A percentile compares a stretch with the other conserved stretches of the same genome.
Conservation (phyloP, 2,329 filamentous ascomycete species). For the Fusarium praegraminearum region DNA sequence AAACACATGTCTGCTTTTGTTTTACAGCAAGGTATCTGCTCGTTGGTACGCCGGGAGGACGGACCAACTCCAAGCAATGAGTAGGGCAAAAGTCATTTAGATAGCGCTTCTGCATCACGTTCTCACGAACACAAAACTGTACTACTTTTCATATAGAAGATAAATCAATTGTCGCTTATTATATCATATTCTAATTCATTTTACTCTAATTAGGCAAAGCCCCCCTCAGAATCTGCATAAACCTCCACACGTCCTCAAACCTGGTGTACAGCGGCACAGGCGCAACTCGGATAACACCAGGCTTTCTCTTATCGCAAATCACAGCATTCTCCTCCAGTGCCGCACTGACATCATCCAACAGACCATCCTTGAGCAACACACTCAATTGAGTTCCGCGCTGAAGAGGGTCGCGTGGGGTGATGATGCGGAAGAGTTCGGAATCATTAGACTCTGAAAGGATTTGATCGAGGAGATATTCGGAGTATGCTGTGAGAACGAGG, state of each 20-base stretch:
- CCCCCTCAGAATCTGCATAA: slow-evolving; percentile 57
- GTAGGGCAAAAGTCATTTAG: background rate
- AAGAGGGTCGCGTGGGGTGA: slow-evolving; percentile 76
- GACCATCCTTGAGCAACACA: slow-evolving; percentile 73
- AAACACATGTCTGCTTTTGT: background rate
- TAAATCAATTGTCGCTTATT: slow-evolving; percentile 8
- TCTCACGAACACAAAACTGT: background rate
- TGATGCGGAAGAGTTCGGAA: slow-evolving; percentile 64
- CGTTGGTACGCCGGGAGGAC: no score
- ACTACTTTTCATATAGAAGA: background rate
- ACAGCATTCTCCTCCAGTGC: slow-evolving; percentile 76
- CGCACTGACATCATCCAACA: slow-evolving; percentile 76
- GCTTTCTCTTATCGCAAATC: slow-evolving; percentile 85
- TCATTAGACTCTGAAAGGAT: slow-evolving; percentile 53
- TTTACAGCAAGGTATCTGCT: background rate
- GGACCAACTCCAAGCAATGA: no score
- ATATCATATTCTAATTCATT: slow-evolving; percentile 1
- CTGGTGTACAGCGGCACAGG: slow-evolving; percentile 87
- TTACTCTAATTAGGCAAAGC: slow-evolving; percentile 47
- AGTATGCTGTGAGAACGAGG: slow-evolving; percentile 78
- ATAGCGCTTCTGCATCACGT: background rate
- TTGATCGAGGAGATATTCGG: slow-evolving; percentile 73
- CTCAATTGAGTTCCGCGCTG: slow-evolving; percentile 85
- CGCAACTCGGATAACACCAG: slow-evolving; percentile 85
- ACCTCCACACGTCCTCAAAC: slow-evolving; percentile 75